These are phyloP conservation scores for Takashimella tepidaria DNA, from an alignment of 1,284 basidiomycete species.

Conservation along the genomic window DNA sequence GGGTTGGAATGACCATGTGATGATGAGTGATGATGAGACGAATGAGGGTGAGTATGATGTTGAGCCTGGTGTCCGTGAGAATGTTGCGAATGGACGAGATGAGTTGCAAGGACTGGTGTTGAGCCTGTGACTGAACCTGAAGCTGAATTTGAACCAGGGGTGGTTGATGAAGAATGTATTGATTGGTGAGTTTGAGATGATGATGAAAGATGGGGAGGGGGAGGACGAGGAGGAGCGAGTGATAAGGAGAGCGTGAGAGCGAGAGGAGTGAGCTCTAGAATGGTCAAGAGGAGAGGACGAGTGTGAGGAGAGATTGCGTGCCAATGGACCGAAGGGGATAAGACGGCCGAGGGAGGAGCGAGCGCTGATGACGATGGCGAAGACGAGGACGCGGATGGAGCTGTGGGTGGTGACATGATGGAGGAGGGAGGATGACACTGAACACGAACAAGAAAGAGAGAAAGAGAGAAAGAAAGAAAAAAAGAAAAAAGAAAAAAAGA, in stretches of 20 bases:
- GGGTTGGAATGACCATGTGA: conserved; percentile 1
- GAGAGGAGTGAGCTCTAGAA: conserved; percentile 47
- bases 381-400: no score
- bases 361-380: not conserved
- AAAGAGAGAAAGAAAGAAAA: no score
- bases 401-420: conserved; percentile 10
- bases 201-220: conserved; percentile 3
- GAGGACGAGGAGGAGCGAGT: conserved; percentile 23
- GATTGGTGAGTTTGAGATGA: no score
- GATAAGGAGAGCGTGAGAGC: conserved; percentile 46
- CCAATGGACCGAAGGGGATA: conserved; percentile 35
- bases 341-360: no score
- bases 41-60: conserved; percentile 14
- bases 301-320: conserved; percentile 44
- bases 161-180: no score
- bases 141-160: no score
- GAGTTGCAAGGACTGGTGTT: conserved; percentile 7
- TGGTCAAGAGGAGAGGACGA: conserved; percentile 43
- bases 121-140: no score
- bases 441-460: no score
- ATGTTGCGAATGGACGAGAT: conserved; percentile 15
- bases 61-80: conserved; percentile 8
- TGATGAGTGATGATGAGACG: conserved; percentile 3
- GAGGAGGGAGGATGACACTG: no score
- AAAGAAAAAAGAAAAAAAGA: no score